Evolutionary conservation across 2,329 filamentous ascomycete genomes (phyloP), one percentile per base, ranked within the genome.

Genomic region (Neocucurbitaria cava): DNA sequence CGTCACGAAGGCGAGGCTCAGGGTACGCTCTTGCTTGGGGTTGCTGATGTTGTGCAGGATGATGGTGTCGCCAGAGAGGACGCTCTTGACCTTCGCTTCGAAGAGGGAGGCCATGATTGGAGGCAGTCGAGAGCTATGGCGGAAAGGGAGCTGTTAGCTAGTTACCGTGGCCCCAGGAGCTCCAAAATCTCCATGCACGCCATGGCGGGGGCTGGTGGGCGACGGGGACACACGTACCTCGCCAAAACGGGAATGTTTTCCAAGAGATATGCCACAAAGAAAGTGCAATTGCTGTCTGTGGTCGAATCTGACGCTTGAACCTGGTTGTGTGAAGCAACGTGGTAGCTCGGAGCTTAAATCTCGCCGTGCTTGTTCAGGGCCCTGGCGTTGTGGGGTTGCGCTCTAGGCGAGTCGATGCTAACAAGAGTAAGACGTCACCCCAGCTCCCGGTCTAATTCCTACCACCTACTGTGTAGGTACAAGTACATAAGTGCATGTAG

Each of bases 21-120:
- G 84, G 47, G 85, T 91, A 69, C 92, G 90, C 81, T 98, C 95
- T 76, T 89, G 86, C 62, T 86, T 83, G 31, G 90, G 89, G 75
- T 96, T 93, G 77, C 88, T 89, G 73, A 91, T 83, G 77, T 90
- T 92, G 68, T 89, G 87, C 70, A 98, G 82, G 62, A 98, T 82
- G 67, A 98, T 80, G 24, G 93, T 96, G 82, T 98, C 95, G 70
- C 95, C 95, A 71, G 93, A 97, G 71, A 96, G 82, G 66, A 96
- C 91, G 75, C 89, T 91, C 84, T 99, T 99, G 78, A 98, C 93
- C 55, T 75, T 75, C 30, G 76, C 75, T 74, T 78, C 75, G 65
- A 76, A 67, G 53, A 65, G 62, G 56, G 49, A 63, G 58, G 71
- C 61, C 72, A 73, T 74, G 65, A 46, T 72, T 54, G 49, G 46